Base-by-base conservation (phyloP, 2,329 filamentous ascomycete species). In the Beauveria asiatica region DNA sequence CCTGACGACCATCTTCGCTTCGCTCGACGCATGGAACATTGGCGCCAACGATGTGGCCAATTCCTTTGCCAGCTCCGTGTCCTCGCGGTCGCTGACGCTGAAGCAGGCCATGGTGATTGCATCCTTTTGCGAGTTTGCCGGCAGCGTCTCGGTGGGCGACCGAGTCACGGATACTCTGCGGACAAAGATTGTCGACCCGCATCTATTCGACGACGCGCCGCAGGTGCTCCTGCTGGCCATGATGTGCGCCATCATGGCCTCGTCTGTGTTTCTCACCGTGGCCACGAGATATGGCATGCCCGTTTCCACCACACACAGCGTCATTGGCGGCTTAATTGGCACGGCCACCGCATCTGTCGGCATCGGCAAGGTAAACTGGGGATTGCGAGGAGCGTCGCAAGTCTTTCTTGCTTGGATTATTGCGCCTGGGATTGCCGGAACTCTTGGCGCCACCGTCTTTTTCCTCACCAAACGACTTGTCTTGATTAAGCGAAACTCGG, bases 1-100 rank as follows among this genome's bases (percentile, higher is more conserved):
- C 65, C 76, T 84, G 59, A 80, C 79, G 63, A 77, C 78, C 23
- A 72, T 83, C 59, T 83, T 84, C 69, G 79, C 82, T 30, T 76
- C 82, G 59, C 76, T 84, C 33, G 82, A 84, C 70, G 80, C 80
- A 21, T 84, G 78, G 78, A 84, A 84, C 69, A 84, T 83, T 64
- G 82, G 82, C 64, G 78, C 78, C 66, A 80, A 78, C 66, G 78
- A 79, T 75, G 76, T 78, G 55, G 76, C 76, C 65, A 79, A 78
- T 67, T 76, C 75, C 0, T 79, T 76, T 61, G 76, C 77, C 19
- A 77, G 76, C 13, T 78, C 76, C 17, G 75, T 79, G 39, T 74
- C 76, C 9, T 78, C 76, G 16, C 71, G 76, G 44, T 78, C 75
- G 39, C 68, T 79, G 60, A 77, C 76, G n/a, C 70, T 78, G 67